Evolutionary conservation across 352 stramenopile species (phyloP).

Genomic region (Thalassiosira mediterranea): DNA sequence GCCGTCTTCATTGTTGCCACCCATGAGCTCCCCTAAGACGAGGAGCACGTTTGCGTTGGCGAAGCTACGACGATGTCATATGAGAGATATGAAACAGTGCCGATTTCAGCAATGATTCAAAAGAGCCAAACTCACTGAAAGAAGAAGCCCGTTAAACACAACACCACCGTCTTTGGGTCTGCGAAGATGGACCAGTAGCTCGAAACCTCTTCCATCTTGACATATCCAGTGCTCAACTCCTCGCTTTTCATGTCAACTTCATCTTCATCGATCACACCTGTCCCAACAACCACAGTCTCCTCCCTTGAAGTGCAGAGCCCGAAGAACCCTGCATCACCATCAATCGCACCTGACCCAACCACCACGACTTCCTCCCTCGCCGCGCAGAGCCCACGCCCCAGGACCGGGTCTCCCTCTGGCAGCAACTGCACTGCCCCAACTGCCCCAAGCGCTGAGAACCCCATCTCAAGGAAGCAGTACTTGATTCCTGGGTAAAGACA

Average conservation of each 20-base stretch:
- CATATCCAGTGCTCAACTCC: conserved; percentile 23
- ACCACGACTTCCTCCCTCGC: neutral
- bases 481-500: conserved; percentile 80
- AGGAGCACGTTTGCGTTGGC: conserved; percentile 83
- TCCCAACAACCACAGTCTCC: too few relatives aligned
- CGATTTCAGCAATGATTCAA: too few relatives aligned
- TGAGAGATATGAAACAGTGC: too few relatives aligned
- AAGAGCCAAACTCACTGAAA: conserved; percentile 83
- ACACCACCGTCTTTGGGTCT: conserved; percentile 63
- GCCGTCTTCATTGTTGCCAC: conserved; percentile 60
- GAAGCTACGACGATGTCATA: too few relatives aligned
- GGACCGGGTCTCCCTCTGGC: conserved; percentile 68
- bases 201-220: conserved; percentile 44
- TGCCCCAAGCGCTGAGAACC: conserved; percentile 59
- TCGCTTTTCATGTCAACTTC: conserved; percentile 15
- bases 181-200: conserved; percentile 72
- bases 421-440: conserved; percentile 66
- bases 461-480: conserved; percentile 81
- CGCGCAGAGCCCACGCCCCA: conserved; percentile 66
- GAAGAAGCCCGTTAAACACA: conserved; percentile 80
- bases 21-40: conserved; percentile 81
- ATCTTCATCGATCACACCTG: conserved; percentile 42
- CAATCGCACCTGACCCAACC: too few relatives aligned
- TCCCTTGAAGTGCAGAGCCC: too few relatives aligned
- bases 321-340: too few relatives aligned